Conservation (phyloP, 202 grass and related monocot species). For the Zoysia matrella region DNA sequence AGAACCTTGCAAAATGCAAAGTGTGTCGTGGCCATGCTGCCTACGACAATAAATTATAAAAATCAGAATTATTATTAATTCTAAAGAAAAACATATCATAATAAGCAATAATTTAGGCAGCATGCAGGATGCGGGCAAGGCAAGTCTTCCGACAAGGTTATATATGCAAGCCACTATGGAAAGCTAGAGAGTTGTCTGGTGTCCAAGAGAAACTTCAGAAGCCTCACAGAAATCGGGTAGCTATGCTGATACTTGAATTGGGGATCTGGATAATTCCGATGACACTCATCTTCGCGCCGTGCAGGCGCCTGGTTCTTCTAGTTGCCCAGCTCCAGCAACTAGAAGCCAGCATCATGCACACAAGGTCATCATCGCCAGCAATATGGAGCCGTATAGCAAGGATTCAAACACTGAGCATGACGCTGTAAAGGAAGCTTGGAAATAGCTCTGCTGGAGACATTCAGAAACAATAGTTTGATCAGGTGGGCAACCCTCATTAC, state of each 20-base stretch:
- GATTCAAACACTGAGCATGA: conserved; percentile 65
- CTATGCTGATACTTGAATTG: conserved; percentile 64
- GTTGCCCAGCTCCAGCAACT: conserved; percentile 62
- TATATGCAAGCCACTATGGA: conserved; percentile 52
- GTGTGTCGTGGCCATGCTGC: not conserved
- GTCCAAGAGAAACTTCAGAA: conserved; percentile 17
- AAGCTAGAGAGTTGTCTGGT: conserved; percentile 12
- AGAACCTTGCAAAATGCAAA: not conserved
- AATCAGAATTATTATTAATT: not conserved
- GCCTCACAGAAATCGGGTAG: conserved; percentile 24
- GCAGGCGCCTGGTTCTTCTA: conserved; percentile 60
- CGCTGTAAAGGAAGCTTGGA: conserved; percentile 45
- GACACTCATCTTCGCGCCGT: conserved; percentile 68
- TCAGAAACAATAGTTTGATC: conserved; percentile 13
- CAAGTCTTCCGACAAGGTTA: conserved; percentile 38
- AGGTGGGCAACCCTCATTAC: conserved; percentile 35
- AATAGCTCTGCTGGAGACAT: conserved; percentile 18
- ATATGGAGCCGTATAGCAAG: conserved; percentile 64
- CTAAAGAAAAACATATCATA: not conserved
- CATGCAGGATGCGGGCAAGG: conserved; percentile 10
- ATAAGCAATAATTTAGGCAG: conserved; percentile 45
- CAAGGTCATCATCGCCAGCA: conserved; percentile 37
- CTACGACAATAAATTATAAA: not conserved
- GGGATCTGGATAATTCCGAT: conserved; percentile 66
- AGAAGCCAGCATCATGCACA: conserved; percentile 50